Base-by-base conservation (phyloP, 2,329 filamentous ascomycete genomes). In the Cadophora malorum region DNA sequence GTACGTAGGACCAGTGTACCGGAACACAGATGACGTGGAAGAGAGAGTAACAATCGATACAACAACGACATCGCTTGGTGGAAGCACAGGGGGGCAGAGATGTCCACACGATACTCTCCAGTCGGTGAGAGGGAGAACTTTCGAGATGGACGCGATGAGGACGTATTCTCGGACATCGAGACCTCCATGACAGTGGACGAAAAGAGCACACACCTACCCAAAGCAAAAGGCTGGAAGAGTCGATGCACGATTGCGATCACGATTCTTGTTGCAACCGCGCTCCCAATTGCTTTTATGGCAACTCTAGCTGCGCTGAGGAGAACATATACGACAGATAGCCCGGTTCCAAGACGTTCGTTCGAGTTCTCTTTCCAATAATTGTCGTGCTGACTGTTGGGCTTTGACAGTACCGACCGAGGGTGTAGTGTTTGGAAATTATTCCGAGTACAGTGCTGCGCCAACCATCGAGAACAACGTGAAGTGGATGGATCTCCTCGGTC, bases 371-470 rank as follows among this genome's bases (percentile, higher is more conserved):
- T 31, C 25, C n/a, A 14, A 33, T n/a, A 3, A 55, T 28, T 8
- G 25, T 33, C 52, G n/a, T 33, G 16, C 52, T 55, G 52, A 55
- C 23, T 4, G 16, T 31, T 1, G 16, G 14, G 1, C 9, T n/a
- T 28, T 28, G 5, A 5, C 16, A 55, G 52, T 55, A 19, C 52
- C 28, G 14, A 55, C 4, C 2, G 52, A 55, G 16, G 7, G 14
- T 4, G 14, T 55, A 25, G 16, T 55, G 25, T 33, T 55, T 33
- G 52, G 23, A 8, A 45, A 60, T 28, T 60, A 47, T 16, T 45
- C 56, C 12, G 56, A 60, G n/a, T 60, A 45, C n/a, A 28, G 56
- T 35, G 35, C 35, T 47, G 56, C 56, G 5, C 56, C 56, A 60
- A 60, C 33, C 5, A 16, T 45, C 7, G 38, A 60, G 14, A 60